Evolutionary conservation across 2,329 filamentous ascomycete species (phyloP).

Genomic region (Nothopassalora personata): DNA sequence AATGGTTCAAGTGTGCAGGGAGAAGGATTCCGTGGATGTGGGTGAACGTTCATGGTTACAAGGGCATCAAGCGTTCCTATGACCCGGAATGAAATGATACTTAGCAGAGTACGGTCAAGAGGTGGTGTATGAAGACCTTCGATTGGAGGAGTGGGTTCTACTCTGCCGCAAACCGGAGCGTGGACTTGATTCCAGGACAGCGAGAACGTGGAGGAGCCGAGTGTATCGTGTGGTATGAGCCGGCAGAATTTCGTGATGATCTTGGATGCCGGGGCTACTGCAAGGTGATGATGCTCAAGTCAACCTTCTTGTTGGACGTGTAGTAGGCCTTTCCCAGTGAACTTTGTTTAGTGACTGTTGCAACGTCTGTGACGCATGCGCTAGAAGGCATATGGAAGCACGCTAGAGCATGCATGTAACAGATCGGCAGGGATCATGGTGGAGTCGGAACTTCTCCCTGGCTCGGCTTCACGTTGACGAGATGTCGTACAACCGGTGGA

Average conservation of each 20-base stretch:
- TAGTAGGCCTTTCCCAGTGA: constrained; percentile 1
- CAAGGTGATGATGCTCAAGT: constrained; percentile 4
- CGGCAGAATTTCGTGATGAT: constrained; percentile 2
- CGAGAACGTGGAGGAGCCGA: constrained; percentile 1
- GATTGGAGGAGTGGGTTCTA: neutral
- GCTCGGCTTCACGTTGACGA: constrained; percentile 4
- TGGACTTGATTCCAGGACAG: neutral
- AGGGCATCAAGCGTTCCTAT: neutral
- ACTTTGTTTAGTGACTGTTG: constrained; percentile 3
- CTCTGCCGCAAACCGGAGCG: neutral
- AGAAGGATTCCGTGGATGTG: neutral
- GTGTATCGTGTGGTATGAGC: neutral
- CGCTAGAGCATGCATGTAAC: constrained; percentile 1
- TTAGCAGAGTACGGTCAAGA: constrained; percentile 1
- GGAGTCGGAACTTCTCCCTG: neutral
- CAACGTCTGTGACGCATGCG: constrained; percentile 1
- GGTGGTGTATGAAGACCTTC: neutral
- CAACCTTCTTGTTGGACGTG: neutral
- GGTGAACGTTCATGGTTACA: neutral
- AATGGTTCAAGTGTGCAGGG: neutral
- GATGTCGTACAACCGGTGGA: neutral
- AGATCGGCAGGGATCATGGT: neutral
- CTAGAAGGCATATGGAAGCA: constrained; percentile 4
- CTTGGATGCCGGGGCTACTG: constrained; percentile 6
- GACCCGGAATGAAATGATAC: neutral